These are phyloP conservation scores for Tieghemostelium lacteum DNA, from an alignment of 78 protist genomes.

Conservation along the genomic window DNA sequence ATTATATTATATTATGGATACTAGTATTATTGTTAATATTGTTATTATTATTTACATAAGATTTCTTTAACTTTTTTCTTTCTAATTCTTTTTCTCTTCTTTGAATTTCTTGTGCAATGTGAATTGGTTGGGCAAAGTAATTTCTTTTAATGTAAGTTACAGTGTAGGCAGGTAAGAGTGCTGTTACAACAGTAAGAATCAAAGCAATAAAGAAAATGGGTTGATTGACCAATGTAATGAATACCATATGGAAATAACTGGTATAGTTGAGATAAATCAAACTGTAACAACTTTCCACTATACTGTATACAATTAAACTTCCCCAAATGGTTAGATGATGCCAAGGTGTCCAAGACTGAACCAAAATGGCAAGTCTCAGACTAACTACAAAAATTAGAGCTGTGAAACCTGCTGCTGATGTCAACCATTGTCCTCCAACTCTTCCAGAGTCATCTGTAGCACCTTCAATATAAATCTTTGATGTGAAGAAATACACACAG, in stretches of 20 bases:
- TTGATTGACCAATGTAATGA: not conserved
- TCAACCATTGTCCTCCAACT: constrained; percentile 13
- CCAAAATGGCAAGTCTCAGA: not conserved
- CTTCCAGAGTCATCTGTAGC: constrained; percentile 1
- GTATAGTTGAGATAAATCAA: constrained; percentile 20
- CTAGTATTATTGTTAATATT: no score
- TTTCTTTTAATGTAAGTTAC: constrained; percentile 18
- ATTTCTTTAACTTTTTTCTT: no score
- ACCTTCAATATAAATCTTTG: not conserved
- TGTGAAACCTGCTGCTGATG: constrained; percentile 17
- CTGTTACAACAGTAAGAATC: not conserved
- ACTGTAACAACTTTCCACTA: constrained; percentile 28
- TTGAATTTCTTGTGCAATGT: constrained; percentile 52
- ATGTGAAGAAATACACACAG: not conserved
- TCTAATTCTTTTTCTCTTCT: not conserved
- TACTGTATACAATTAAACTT: constrained; percentile 13
- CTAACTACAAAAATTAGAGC: constrained; percentile 5
- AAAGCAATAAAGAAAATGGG: constrained; percentile 14
- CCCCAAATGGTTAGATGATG: constrained; percentile 45
- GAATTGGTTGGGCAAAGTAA: constrained; percentile 23
- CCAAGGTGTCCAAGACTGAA: constrained; percentile 6
- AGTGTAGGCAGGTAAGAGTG: constrained; percentile 17
- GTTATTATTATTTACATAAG: no score
- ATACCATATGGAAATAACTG: constrained; percentile 1
- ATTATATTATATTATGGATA: no score